These are phyloP conservation scores for Colletotrichum sp. DNA, from an alignment of 2,329 filamentous ascomycete species.

Conservation along the genomic window DNA sequence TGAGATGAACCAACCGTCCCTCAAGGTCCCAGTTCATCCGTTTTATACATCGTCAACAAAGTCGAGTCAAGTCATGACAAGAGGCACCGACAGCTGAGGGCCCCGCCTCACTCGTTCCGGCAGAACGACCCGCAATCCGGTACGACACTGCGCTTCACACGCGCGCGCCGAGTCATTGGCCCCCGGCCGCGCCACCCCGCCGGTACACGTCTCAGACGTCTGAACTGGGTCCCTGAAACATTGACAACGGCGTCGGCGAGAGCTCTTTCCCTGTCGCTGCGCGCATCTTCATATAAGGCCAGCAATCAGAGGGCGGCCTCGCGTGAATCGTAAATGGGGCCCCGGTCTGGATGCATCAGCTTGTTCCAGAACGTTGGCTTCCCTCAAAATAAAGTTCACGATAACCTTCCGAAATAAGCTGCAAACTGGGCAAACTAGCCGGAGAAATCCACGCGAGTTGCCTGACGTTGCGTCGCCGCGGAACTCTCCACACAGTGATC, in stretches of 20 bases:
- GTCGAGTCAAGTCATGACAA: neutral
- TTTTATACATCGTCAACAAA: neutral
- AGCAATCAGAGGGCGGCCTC: neutral
- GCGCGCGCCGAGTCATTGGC: neutral
- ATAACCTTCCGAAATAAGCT: neutral
- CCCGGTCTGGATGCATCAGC: neutral
- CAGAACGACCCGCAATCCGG: neutral
- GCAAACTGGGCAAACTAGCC: neutral
- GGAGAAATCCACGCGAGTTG: neutral
- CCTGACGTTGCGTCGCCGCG: neutral
- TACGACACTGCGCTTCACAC: neutral
- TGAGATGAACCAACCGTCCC: neutral
- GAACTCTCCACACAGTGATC: neutral
- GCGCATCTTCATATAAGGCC: neutral
- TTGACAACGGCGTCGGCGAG: neutral
- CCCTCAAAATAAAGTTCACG: neutral
- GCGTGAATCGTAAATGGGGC: neutral
- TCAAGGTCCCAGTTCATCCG: neutral
- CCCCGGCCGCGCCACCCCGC: neutral
- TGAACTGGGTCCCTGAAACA: neutral
- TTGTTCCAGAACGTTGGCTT: neutral
- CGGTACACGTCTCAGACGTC: conserved; percentile 4
- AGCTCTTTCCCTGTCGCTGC: neutral
- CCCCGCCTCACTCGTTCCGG: neutral
- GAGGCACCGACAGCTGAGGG: neutral